phyloP scores from a whole-genome alignment of 768 basidiomycete genomes.

The Phanerodontia chrysosporium region DNA sequence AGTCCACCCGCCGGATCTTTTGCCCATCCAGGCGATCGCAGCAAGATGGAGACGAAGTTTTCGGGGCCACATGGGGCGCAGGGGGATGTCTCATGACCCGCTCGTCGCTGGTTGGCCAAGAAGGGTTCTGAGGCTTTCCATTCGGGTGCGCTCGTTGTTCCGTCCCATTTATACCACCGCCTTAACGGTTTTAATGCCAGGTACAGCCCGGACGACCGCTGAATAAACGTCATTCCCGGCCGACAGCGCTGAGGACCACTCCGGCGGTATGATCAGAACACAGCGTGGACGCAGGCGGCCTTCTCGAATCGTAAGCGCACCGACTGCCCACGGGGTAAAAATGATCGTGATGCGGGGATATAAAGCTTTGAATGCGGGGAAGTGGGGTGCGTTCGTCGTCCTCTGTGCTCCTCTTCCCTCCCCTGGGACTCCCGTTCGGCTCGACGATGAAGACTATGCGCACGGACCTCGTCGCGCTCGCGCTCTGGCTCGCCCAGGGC shows the following conservation, averaged over 20 bases:
- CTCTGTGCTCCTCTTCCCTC: neutral
- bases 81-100: neutral
- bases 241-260: neutral
- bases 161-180: neutral
- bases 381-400: neutral
- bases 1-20: neutral
- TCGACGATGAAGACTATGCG: neutral
- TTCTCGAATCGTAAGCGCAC: neutral
- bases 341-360: neutral
- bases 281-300: neutral
- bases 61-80: neutral
- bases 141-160: neutral
- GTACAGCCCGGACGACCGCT: neutral
- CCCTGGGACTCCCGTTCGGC: neutral
- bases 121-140: neutral
- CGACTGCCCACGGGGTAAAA: constrained; percentile 3
- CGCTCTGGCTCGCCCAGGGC: neutral
- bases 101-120: neutral
- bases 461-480: neutral
- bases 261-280: neutral
- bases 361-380: neutral
- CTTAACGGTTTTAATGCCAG: neutral
- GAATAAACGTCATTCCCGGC: neutral
- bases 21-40: neutral
- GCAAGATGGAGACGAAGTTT: neutral